Evolutionary conservation across 805 yeast species (phyloP).

Genomic region (Priceomyces carsonii): DNA sequence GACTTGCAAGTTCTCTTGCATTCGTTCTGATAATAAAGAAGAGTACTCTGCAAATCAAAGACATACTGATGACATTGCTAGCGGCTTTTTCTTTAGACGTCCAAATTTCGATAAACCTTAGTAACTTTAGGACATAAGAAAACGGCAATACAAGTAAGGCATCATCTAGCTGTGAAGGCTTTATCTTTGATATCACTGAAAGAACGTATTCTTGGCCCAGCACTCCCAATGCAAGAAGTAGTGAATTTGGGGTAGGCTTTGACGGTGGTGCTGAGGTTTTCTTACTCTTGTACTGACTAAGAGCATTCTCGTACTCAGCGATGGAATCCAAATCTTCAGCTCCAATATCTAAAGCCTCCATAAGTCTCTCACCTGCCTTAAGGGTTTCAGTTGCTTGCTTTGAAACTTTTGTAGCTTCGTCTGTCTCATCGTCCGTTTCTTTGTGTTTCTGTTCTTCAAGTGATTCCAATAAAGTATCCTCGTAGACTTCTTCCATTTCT

Average conservation of each 20-base stretch:
- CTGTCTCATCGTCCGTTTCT: constrained; percentile 37
- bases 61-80: constrained; percentile 50
- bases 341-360: constrained; percentile 90
- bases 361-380: constrained; percentile 89
- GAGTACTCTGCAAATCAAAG: constrained; percentile 71
- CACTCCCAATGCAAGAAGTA: constrained; percentile 71
- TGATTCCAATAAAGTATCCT: constrained; percentile 71
- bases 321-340: constrained; percentile 62
- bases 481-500: constrained; percentile 91
- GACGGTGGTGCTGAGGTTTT: constrained; percentile 51
- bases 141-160: constrained; percentile 90
- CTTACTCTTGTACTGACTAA: constrained; percentile 37
- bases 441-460: constrained; percentile 56
- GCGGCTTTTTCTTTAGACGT: constrained; percentile 45
- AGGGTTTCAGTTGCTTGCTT: constrained; percentile 88
- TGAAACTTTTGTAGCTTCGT: constrained; percentile 64
- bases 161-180: constrained; percentile 86
- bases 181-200: constrained; percentile 67
- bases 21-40: constrained; percentile 74
- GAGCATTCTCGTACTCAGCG: constrained; percentile 49
- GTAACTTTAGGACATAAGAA: constrained; percentile 70
- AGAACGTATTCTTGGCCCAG: constrained; percentile 79
- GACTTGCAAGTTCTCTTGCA: constrained; percentile 74
- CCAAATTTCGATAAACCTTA: constrained; percentile 77
- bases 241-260: constrained; percentile 65